These are phyloP conservation scores for Marasmius oreades DNA, from an alignment of 1,284 basidiomycete genomes.

Conservation along the genomic window DNA sequence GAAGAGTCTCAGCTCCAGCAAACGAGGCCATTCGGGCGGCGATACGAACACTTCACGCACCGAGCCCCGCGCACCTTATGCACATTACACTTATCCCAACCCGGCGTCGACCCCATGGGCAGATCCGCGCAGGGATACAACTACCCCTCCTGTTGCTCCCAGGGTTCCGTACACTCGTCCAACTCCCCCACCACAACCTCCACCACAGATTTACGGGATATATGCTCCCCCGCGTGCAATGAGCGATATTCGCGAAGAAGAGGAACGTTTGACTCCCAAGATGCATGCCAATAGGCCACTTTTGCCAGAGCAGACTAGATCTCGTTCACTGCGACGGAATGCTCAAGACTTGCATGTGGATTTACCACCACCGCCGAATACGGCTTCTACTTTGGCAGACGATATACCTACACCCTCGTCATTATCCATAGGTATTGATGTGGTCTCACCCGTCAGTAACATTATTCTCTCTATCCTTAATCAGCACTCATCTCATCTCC, in stretches of 20 bases:
- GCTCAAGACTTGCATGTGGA: neutral
- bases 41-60: neutral
- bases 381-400: neutral
- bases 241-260: neutral
- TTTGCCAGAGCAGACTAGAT: neutral
- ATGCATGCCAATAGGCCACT: neutral
- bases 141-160: no score
- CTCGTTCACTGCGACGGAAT: neutral
- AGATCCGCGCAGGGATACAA: no score
- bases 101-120: neutral
- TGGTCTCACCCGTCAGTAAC: neutral
- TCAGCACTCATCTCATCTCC: neutral
- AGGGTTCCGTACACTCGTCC: neutral
- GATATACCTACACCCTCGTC: neutral
- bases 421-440: neutral
- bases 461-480: neutral
- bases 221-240: neutral
- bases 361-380: neutral
- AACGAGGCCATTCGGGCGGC: neutral
- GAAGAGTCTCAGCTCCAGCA: neutral
- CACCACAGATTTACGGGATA: neutral
- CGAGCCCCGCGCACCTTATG: neutral
- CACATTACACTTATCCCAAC: neutral
- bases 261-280: neutral
- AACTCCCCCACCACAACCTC: neutral